Conservation (phyloP, 108 stramenopile species). For the Stephanodiscus minutulus region DNA sequence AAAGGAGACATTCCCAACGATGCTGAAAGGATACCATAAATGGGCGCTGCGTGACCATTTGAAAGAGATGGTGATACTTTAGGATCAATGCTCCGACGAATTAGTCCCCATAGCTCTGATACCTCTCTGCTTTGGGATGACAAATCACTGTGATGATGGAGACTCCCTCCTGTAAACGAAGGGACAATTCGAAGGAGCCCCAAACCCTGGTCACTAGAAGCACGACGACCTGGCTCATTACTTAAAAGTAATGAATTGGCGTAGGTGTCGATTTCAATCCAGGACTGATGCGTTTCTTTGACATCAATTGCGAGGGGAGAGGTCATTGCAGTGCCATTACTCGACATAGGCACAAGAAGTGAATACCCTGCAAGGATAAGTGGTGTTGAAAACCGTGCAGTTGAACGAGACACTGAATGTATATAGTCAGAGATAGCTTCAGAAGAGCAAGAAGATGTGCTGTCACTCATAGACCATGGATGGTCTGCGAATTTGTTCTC, state of each 20-base stretch:
- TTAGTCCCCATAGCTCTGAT: slow-evolving; percentile 20
- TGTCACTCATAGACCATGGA: slow-evolving; percentile 7
- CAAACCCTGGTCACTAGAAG: slow-evolving; percentile 80
- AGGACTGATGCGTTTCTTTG: slow-evolving; percentile 27
- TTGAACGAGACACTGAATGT: slow-evolving; percentile 65
- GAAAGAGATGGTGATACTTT: slow-evolving; percentile 1
- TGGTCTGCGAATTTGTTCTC: background rate
- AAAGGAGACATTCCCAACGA: slow-evolving; percentile 40
- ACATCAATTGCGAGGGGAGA: slow-evolving; percentile 6
- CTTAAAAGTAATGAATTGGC: slow-evolving; percentile 54
- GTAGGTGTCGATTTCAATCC: slow-evolving; percentile 54
- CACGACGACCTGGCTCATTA: slow-evolving; percentile 71
- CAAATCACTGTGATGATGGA: slow-evolving; percentile 7
- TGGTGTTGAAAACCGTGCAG: slow-evolving; percentile 59
- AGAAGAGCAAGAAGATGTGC: slow-evolving; percentile 22
- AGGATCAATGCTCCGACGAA: slow-evolving; percentile 18
- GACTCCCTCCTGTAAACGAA: slow-evolving; percentile 41
- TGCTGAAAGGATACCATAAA: slow-evolving; percentile 61
- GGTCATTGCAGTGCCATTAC: background rate
- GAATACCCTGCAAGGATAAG: slow-evolving; percentile 61
- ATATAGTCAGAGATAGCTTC: slow-evolving; percentile 52
- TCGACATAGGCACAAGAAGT: slow-evolving; percentile 23
- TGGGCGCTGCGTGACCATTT: slow-evolving; percentile 58
- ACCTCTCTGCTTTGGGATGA: background rate
- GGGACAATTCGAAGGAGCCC: slow-evolving; percentile 68